Evolutionary conservation across 306 rosid genomes (phyloP).

Genomic region (Cicer cuneatum): DNA sequence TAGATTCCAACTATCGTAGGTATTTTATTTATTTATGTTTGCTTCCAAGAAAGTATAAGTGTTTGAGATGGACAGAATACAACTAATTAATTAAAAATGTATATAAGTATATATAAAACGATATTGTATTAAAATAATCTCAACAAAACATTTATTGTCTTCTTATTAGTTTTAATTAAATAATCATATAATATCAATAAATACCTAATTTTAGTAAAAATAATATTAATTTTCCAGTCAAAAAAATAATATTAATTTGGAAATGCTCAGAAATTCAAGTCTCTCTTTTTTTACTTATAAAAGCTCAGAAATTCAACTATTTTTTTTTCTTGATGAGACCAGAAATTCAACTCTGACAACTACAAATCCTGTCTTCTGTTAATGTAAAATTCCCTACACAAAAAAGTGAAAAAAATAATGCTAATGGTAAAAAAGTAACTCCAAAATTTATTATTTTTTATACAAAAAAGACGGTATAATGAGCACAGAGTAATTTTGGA

Average conservation of each 20-base stretch:
- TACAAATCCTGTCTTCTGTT: neutral
- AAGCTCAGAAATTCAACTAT: no score
- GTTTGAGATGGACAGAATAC: neutral
- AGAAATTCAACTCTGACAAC: neutral
- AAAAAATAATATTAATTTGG: neutral
- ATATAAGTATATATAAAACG: neutral
- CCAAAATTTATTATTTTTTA: neutral
- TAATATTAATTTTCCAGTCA: no score
- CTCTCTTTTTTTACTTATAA: no score
- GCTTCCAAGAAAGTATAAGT: neutral
- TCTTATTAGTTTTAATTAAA: neutral
- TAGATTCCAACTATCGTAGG: neutral
- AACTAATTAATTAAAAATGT: neutral
- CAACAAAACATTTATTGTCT: neutral
- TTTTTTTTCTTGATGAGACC: no score
- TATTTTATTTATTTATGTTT: no score
- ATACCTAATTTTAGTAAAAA: neutral
- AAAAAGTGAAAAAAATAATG: neutral
- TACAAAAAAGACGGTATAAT: neutral
- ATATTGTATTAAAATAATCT: neutral
- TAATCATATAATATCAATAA: neutral
- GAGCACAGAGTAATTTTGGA: neutral
- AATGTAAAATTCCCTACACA: no score
- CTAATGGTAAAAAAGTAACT: slow-evolving; percentile 6
- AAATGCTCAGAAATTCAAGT: neutral